These are phyloP conservation scores for Aureobasidium sp. DNA, from an alignment of 2,329 filamentous ascomycete species.

Conservation along the genomic window DNA sequence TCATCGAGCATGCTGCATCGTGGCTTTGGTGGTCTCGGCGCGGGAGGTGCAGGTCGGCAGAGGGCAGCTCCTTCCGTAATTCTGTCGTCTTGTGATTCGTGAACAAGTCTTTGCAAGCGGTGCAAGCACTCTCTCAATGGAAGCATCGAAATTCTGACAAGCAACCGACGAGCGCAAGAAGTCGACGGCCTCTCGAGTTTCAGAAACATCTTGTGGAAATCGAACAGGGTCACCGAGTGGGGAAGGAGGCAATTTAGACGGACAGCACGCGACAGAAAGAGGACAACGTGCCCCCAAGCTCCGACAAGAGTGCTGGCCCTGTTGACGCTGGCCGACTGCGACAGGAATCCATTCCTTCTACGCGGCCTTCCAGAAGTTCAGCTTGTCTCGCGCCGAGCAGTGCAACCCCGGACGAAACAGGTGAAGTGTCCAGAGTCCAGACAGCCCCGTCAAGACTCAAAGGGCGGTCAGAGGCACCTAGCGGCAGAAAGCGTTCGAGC, in stretches of 20 bases:
- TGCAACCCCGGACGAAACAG: not conserved
- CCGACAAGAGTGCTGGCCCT: not conserved
- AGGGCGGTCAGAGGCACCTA: conserved; percentile 8
- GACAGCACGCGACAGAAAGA: conserved; percentile 5
- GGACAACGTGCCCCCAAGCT: not conserved
- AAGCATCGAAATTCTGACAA: not conserved
- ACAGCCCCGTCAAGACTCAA: not conserved
- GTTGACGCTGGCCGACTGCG: not conserved
- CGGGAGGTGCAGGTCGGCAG: not conserved
- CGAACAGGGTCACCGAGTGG: not conserved
- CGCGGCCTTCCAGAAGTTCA: not conserved
- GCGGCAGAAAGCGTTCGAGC: conserved; percentile 9
- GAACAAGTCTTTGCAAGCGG: not conserved
- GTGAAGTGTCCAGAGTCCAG: not conserved
- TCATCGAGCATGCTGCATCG: not conserved
- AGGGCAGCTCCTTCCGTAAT: not conserved
- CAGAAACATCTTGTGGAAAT: not conserved
- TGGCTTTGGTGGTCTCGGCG: conserved; percentile 2
- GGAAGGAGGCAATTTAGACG: not conserved
- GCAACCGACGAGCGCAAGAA: not conserved
- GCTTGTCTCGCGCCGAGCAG: not conserved
- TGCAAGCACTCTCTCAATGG: not conserved
- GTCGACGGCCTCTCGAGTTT: not conserved
- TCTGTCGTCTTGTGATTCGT: not conserved
- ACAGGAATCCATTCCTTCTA: not conserved